Base-by-base conservation (phyloP, 495 filamentous ascomycete genomes). In the Daldinia grandis region DNA sequence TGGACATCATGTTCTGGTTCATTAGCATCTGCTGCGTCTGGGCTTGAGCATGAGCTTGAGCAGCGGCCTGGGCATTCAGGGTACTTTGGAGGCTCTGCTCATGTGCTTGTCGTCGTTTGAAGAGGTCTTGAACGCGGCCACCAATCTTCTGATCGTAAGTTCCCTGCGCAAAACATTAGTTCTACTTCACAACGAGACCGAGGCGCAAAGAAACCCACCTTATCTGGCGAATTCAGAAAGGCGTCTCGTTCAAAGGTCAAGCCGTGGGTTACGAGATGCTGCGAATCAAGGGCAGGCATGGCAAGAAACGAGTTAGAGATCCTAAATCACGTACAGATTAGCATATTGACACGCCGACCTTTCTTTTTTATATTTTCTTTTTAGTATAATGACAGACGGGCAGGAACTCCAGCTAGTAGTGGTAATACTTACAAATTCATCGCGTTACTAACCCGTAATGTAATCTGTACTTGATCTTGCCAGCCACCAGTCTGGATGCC, bases 11-110 rank as follows among this genome's bases (percentile, higher is more conserved):
- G 27, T 80, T 78, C 31, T 81, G 82, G 57, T 80, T 84, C 78
- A 85, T 79, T 70, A 86, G 76, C 78, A 81, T 47, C 17, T 47
- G 78, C 51, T 81, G 76, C 25, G 80, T 73, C 35, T 80, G 79
- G 4, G 78, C 81, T 53, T 80, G 78, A 44, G 76, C 76, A 33
- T 49, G 65, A 8, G 76, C 75, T 56, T 56, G 53, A 15, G 53
- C 53, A n/a, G 25, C 25, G 40, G 77, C 74, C 21, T 84, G 79
- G 30, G 75, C 74, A 42, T 73, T 80, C 31, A 86, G 56, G 49
- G 77, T 78, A 35, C 80, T 78, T 21, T 83, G 79, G 27, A 87
- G 74, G 3, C 63, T 75, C 0, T 77, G 78, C 14, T 78, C 81
- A 63, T 82, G 80, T 21, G 68, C 79, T 65, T 83, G 81, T 15